Conservation (phyloP, 2,329 filamentous ascomycete genomes). For the Colletotrichum orbiculare region DNA sequence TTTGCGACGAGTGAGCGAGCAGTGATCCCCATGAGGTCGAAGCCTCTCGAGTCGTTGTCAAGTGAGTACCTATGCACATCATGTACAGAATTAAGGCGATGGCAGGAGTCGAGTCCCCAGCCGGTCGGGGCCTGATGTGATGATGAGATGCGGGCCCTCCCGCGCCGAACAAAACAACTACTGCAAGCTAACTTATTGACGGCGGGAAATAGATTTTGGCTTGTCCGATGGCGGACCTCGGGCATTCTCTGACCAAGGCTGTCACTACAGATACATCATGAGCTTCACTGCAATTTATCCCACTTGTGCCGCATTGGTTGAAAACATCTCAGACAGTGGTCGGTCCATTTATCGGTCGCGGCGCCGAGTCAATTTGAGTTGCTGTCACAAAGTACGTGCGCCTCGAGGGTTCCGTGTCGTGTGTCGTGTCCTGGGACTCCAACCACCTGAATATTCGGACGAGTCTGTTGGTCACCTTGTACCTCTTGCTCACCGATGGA, state of each 20-base stretch:
- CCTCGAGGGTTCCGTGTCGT: no score
- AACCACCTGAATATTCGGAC: conserved; percentile 33
- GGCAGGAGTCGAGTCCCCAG: not conserved
- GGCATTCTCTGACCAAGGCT: not conserved
- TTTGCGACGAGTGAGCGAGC: no score
- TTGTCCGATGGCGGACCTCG: not conserved
- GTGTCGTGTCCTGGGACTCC: not conserved
- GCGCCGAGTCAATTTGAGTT: conserved; percentile 20
- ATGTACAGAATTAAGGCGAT: conserved; percentile 6
- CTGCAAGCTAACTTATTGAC: conserved; percentile 11
- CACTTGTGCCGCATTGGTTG: not conserved
- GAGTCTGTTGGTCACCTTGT: not conserved
- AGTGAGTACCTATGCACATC: not conserved
- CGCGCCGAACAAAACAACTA: conserved; percentile 11
- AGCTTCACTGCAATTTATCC: not conserved
- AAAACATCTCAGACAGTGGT: conserved; percentile 14
- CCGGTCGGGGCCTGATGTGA: conserved; percentile 11
- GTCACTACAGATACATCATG: not conserved
- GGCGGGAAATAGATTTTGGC: conserved; percentile 1
- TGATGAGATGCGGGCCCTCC: conserved; percentile 23
- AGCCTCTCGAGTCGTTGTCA: not conserved
- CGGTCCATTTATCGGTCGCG: not conserved
- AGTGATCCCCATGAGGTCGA: no score
- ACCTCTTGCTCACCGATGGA: conserved; percentile 11
- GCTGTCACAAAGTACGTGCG: not conserved